phyloP scores from a whole-genome alignment of 768 basidiomycete species.

The Xerocomus spinulosus region DNA sequence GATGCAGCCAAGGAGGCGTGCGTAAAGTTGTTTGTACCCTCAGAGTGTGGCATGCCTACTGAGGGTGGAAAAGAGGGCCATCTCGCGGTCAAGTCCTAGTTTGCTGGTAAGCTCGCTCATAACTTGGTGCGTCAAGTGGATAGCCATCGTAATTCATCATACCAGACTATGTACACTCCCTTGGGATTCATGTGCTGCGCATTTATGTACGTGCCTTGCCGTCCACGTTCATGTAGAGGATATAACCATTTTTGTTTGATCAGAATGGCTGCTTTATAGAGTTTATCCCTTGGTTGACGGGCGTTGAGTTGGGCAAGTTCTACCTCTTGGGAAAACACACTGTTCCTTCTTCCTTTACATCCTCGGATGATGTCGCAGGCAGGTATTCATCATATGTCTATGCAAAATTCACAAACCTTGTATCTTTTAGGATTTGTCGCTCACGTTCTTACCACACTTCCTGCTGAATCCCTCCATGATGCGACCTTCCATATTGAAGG shows the following conservation, averaged over 20 bases:
- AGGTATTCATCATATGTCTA: constrained; percentile 1
- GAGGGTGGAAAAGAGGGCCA: constrained; percentile 28
- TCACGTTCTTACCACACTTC: constrained; percentile 31
- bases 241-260: not conserved
- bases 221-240: not conserved
- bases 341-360: constrained; percentile 28
- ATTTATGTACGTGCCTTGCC: constrained; percentile 27
- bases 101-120: constrained; percentile 23
- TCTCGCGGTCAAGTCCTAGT: constrained; percentile 22
- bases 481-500: constrained; percentile 35
- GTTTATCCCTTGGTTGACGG: constrained; percentile 28
- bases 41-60: constrained; percentile 35
- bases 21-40: constrained; percentile 38
- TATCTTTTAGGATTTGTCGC: constrained; percentile 32
- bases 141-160: not conserved
- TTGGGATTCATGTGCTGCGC: constrained; percentile 28
- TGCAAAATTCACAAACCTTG: constrained; percentile 1
- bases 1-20: constrained; percentile 35
- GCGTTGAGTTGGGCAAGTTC: constrained; percentile 27
- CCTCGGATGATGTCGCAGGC: constrained; percentile 34
- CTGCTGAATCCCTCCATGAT: constrained; percentile 24
- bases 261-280: constrained; percentile 35
- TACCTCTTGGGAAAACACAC: constrained; percentile 32
- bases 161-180: constrained; percentile 27
- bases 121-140: not conserved